Conservation (phyloP, 2,329 filamentous ascomycete genomes). For the Fusarium equiseti region DNA sequence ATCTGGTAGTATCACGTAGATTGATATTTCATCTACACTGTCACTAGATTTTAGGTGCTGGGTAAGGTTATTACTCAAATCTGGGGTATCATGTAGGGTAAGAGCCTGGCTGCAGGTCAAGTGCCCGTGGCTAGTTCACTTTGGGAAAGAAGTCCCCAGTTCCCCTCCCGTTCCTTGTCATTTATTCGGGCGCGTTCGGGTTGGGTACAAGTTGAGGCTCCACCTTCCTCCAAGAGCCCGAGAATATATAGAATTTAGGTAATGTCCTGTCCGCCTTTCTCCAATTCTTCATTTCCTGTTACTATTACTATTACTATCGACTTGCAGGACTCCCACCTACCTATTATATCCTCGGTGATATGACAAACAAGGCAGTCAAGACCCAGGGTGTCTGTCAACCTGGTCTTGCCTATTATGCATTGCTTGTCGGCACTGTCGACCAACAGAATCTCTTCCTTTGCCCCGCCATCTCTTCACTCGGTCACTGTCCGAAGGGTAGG, state of each 20-base stretch:
- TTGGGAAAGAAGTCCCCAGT: conserved; percentile 21
- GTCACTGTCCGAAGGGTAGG: conserved; percentile 45
- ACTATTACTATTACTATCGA: not conserved
- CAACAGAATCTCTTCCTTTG: conserved; percentile 40
- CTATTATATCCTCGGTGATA: conserved; percentile 2
- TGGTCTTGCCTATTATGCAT: conserved; percentile 32
- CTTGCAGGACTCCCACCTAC: not conserved
- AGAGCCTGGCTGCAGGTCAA: conserved; percentile 19
- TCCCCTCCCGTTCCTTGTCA: conserved; percentile 23
- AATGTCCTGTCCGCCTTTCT: conserved; percentile 7
- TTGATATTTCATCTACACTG: not conserved
- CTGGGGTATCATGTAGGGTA: conserved; percentile 35
- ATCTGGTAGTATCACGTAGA: not conserved
- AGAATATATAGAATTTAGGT: conserved; percentile 23
- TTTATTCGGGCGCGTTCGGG: conserved; percentile 36
- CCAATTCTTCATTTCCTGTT: conserved; percentile 8
- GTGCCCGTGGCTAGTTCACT: conserved; percentile 26
- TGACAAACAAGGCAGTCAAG: not conserved
- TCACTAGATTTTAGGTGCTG: conserved; percentile 8
- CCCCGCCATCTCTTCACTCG: conserved; percentile 42
- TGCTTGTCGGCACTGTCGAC: conserved; percentile 25
- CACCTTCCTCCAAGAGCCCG: conserved; percentile 1
- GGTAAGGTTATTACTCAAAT: conserved; percentile 35
- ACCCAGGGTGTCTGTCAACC: conserved; percentile 34
- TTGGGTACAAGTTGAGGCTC: conserved; percentile 20